These are phyloP conservation scores for Hymenoscyphus fraxineus DNA, from an alignment of 2,329 filamentous ascomycete genomes.

Conservation along the genomic window DNA sequence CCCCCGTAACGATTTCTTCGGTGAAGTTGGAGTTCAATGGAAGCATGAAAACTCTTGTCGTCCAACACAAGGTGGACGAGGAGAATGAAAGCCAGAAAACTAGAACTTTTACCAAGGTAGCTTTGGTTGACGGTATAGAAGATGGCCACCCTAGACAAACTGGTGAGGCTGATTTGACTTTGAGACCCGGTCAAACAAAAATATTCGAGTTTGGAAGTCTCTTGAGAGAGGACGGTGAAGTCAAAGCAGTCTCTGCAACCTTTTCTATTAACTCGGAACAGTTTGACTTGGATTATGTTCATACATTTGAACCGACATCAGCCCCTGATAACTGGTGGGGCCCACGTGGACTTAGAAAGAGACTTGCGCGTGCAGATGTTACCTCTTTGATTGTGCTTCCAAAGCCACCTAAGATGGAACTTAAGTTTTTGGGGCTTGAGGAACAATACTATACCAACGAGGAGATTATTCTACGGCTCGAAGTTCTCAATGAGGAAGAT, in stretches of 20 bases:
- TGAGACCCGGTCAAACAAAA: constrained; percentile 63
- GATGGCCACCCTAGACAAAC: constrained; percentile 40
- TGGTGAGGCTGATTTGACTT: constrained; percentile 59
- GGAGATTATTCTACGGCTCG: constrained; percentile 61
- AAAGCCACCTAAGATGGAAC: constrained; percentile 86
- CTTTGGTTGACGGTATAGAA: constrained; percentile 24
- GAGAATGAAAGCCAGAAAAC: background rate
- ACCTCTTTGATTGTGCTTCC: constrained; percentile 70
- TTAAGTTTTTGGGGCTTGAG: constrained; percentile 59
- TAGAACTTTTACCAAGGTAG: constrained; percentile 20
- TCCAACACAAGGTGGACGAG: constrained; percentile 37
- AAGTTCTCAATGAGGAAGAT: constrained; percentile 78
- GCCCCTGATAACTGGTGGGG: constrained; percentile 50
- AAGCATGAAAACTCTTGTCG: constrained; percentile 50
- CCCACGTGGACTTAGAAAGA: constrained; percentile 41
- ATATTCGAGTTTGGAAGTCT: constrained; percentile 70
- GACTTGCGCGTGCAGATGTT: constrained; percentile 46
- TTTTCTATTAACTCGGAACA: constrained; percentile 59
- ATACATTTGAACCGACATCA: constrained; percentile 47
- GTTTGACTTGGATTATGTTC: constrained; percentile 65
- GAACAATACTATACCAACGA: constrained; percentile 86
- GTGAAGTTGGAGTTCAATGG: constrained; percentile 55
- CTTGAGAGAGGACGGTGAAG: constrained; percentile 78
- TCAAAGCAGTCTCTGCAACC: constrained; percentile 60
- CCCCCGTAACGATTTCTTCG: constrained; percentile 49